Percentiles rank a stretch among this genome's conserved stretches.
Evolutionary conservation across 1,139 yeast species (phyloP).

Genomic region (Taphrina communis): DNA sequence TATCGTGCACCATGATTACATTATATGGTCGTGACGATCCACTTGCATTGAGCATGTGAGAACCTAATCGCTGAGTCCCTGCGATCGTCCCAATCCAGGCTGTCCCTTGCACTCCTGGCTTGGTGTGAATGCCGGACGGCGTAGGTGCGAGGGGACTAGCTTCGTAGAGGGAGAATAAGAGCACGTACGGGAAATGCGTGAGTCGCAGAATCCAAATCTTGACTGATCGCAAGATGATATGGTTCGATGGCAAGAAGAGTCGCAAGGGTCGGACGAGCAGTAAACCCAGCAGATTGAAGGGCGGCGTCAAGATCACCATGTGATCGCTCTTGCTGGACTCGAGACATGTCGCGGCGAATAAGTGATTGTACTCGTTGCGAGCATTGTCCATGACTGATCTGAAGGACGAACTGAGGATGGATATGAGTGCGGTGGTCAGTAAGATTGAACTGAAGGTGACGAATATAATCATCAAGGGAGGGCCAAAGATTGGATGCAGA

Average conservation of each 20-base stretch:
- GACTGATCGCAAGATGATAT: constrained; percentile 47
- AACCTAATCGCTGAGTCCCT: not conserved
- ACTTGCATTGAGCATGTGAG: not conserved
- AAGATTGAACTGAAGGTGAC: constrained; percentile 49
- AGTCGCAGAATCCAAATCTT: constrained; percentile 48
- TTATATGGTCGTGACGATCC: not conserved
- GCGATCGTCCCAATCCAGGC: not conserved
- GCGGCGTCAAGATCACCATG: constrained; percentile 52
- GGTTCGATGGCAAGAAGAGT: constrained; percentile 46
- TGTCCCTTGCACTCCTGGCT: not conserved
- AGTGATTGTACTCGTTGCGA: constrained; percentile 37
- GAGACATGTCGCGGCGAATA: constrained; percentile 36
- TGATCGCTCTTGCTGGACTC: constrained; percentile 50
- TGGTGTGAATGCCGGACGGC: constrained; percentile 14
- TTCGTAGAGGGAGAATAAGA: constrained; percentile 48
- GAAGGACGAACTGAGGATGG: constrained; percentile 51
- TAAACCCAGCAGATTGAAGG: constrained; percentile 49
- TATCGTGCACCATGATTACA: not conserved
- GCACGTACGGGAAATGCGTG: constrained; percentile 51
- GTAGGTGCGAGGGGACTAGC: constrained; percentile 20
- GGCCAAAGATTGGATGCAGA: constrained; percentile 50
- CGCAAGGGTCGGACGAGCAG: constrained; percentile 50
- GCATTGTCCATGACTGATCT: constrained; percentile 51
- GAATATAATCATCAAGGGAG: constrained; percentile 49
- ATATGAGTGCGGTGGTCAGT: constrained; percentile 51